These are phyloP conservation scores for Dissophora ornata DNA, from an alignment of 192 early-diverging fungal genomes.

Conservation along the genomic window DNA sequence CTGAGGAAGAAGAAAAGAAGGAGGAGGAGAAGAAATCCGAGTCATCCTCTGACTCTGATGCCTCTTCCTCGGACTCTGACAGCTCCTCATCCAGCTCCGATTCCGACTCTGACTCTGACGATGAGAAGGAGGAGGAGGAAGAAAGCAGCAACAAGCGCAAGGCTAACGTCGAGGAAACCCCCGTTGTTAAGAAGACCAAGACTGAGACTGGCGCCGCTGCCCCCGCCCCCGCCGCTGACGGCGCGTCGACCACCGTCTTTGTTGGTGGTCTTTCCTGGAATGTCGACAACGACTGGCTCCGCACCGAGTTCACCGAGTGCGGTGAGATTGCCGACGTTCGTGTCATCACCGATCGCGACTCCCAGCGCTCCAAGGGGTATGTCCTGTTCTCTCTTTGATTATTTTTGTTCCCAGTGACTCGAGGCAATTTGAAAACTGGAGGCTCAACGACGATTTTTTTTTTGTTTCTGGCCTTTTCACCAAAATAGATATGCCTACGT, in stretches of 20 bases:
- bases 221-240: constrained; percentile 38
- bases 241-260: constrained; percentile 68
- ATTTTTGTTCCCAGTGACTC: no score
- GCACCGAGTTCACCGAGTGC: constrained; percentile 69
- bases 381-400: constrained; percentile 3
- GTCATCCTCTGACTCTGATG: constrained; percentile 18
- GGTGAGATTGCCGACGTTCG: constrained; percentile 81
- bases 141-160: constrained; percentile 63
- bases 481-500: constrained; percentile 85
- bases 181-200: constrained; percentile 59
- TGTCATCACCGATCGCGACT: constrained; percentile 79
- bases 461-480: background rate
- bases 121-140: constrained; percentile 56
- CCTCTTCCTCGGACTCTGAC: constrained; percentile 34
- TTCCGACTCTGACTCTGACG: constrained; percentile 56
- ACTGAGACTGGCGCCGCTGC: constrained; percentile 56
- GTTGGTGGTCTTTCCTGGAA: constrained; percentile 82
- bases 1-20: constrained; percentile 59
- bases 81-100: constrained; percentile 22
- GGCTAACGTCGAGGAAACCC: constrained; percentile 55
- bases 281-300: constrained; percentile 73
- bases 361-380: constrained; percentile 81
- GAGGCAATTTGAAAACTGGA: no score
- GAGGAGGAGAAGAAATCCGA: constrained; percentile 40
- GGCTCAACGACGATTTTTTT: no score